A percentile compares a stretch with the other conserved stretches of the same genome.
Conservation (phyloP, 2,329 filamentous ascomycete species). For the Aspergillus carbonarius region DNA sequence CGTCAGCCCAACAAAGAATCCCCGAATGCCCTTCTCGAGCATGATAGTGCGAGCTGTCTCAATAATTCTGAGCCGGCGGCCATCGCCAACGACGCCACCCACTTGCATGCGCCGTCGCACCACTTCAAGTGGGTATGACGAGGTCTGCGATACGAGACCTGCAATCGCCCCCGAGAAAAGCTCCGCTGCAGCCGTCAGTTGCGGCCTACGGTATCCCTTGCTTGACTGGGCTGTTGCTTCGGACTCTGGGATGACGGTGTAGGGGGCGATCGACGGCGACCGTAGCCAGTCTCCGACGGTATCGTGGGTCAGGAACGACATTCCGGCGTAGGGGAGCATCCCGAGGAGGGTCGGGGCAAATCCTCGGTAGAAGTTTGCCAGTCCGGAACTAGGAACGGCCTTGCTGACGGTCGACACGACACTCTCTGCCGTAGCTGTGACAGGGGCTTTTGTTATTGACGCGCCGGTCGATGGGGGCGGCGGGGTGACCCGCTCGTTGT, state of each 20-base stretch:
- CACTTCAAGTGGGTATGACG: slow-evolving; percentile 91
- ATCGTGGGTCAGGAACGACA: slow-evolving; percentile 95
- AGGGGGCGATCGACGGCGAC: slow-evolving; percentile 62
- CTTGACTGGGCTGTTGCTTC: slow-evolving; percentile 39
- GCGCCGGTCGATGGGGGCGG: slow-evolving; percentile 34
- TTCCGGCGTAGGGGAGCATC: slow-evolving; percentile 95
- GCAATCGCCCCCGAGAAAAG: slow-evolving; percentile 80
- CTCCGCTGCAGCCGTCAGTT: slow-evolving; percentile 82
- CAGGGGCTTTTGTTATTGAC: slow-evolving; percentile 40
- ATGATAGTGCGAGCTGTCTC: slow-evolving; percentile 78
- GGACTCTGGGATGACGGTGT: slow-evolving; percentile 71
- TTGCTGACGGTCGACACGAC: slow-evolving; percentile 46
- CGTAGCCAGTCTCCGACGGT: slow-evolving; percentile 82
- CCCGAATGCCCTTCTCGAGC: slow-evolving; percentile 70
- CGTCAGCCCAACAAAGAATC: slow-evolving; percentile 88
- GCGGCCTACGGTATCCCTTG: slow-evolving; percentile 60
- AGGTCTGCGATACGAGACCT: slow-evolving; percentile 84
- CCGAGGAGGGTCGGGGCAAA: slow-evolving; percentile 87
- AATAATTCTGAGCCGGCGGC: slow-evolving; percentile 70
- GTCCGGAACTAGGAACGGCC: slow-evolving; percentile 62
- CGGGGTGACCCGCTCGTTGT: slow-evolving; percentile 65
- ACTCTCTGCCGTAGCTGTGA: slow-evolving; percentile 38
- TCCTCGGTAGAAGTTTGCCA: slow-evolving; percentile 92
- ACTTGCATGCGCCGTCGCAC: slow-evolving; percentile 94
- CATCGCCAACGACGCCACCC: slow-evolving; percentile 88